Evolutionary conservation across 2,329 filamentous ascomycete species (phyloP).

Genomic region (Cladophialophora immunda): DNA sequence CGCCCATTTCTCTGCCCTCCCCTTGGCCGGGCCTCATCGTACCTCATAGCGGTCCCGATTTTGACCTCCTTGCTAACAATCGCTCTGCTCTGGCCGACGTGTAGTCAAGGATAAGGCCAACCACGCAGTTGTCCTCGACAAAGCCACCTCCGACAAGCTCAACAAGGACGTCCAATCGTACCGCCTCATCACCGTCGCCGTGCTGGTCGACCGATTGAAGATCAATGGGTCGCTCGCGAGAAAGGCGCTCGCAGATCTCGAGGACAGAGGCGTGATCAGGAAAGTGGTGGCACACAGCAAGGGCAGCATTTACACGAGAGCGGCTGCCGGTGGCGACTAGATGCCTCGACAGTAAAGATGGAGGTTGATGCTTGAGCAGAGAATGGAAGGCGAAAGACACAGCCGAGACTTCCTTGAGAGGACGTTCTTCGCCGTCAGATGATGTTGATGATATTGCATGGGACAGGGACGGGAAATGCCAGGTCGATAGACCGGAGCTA

Average conservation of each 20-base stretch:
- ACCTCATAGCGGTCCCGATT: neutral
- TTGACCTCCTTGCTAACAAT: constrained; percentile 5
- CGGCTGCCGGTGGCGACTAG: constrained; percentile 41
- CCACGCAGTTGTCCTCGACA: constrained; percentile 98
- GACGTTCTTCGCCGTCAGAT: constrained; percentile 2
- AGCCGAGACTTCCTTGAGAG: neutral
- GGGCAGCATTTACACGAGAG: constrained; percentile 89
- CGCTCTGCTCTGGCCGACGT: neutral
- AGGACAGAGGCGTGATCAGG: constrained; percentile 74
- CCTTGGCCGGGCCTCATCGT: neutral
- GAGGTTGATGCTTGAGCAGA: neutral
- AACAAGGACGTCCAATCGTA: constrained; percentile 99
- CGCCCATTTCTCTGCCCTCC: neutral
- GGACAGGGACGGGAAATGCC: neutral
- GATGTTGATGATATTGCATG: constrained; percentile 11
- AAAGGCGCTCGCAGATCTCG: constrained; percentile 51
- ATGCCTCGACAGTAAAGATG: constrained; percentile 1
- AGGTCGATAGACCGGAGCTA: neutral
- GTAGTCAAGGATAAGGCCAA: constrained; percentile 99
- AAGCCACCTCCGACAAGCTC: constrained; percentile 95
- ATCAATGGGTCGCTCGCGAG: constrained; percentile 98
- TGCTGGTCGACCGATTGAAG: constrained; percentile 99
- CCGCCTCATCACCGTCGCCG: constrained; percentile 98
- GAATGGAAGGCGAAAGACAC: neutral
- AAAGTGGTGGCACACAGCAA: constrained; percentile 96